Evolutionary conservation across 2,329 filamentous ascomycete genomes (phyloP).

Genomic region (Claviceps purpurea): DNA sequence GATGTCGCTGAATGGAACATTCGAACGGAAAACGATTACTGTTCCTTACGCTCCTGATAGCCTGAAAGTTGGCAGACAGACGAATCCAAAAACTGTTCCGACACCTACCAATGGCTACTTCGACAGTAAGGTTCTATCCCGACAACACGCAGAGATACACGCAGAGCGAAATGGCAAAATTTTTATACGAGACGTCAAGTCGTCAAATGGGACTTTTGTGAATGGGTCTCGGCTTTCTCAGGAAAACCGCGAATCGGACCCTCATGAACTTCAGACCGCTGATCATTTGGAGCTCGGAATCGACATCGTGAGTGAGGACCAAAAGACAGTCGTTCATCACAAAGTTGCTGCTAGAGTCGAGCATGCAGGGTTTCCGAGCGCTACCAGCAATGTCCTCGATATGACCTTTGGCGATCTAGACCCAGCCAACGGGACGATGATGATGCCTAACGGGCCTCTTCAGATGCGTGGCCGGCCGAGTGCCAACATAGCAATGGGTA

Average conservation of each 20-base stretch:
- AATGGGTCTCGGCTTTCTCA: constrained; percentile 81
- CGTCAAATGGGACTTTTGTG: constrained; percentile 96
- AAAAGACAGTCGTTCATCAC: constrained; percentile 96
- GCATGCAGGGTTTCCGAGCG: constrained; percentile 72
- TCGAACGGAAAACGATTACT: constrained; percentile 90
- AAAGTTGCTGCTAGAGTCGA: constrained; percentile 96
- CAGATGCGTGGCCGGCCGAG: constrained; percentile 58
- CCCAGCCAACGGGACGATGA: constrained; percentile 59
- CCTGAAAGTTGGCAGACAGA: constrained; percentile 86
- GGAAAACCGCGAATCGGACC: constrained; percentile 92
- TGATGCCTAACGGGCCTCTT: constrained; percentile 55
- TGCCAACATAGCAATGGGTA: constrained; percentile 50
- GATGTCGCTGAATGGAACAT: constrained; percentile 85
- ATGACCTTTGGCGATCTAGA: constrained; percentile 90
- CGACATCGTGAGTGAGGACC: constrained; percentile 96
- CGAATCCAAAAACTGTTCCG: constrained; percentile 89
- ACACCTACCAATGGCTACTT: constrained; percentile 90
- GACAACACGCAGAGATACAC: constrained; percentile 94
- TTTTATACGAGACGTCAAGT: constrained; percentile 94
- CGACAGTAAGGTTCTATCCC: constrained; percentile 92
- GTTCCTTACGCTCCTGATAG: constrained; percentile 93
- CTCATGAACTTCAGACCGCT: constrained; percentile 80
- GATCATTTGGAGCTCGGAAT: constrained; percentile 93
- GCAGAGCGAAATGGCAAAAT: constrained; percentile 76
- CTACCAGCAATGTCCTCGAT: constrained; percentile 65